Base-by-base conservation (phyloP, 176 grass and related monocot genomes). In the Raddia guianensis region DNA sequence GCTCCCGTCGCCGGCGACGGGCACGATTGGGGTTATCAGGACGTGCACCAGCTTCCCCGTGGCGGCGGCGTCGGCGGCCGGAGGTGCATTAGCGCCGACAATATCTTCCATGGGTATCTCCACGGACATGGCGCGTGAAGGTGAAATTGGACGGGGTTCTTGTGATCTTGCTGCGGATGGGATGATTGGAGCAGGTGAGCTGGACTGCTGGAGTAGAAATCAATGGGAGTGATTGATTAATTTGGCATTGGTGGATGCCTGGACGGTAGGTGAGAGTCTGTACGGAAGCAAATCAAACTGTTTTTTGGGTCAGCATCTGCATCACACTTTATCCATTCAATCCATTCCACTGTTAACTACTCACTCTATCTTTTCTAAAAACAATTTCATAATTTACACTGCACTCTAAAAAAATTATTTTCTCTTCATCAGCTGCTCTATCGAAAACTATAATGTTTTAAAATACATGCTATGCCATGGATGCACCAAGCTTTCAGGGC, bases 21-120 rank as follows among this genome's bases (percentile, higher is more conserved):
- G 37, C 2, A 65, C 53, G 5, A 50, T 54, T 4, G 56, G 74
- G 9, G 70, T 75, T 49, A 88, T 70, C 7, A 84, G 75, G 11
- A 88, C 65, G 5, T 65, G 69, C 34, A 56, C 13, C 2, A 80
- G 5, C 51, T 61, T 70, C 32, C 1, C 47, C 6, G 0, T 19
- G 19, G 14, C 73, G 42, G 65, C 2, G 0, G 15, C 27, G 16
- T 54, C 62, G 34, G 77, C 82, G 48, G 60, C 76, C 82, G 61
- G 63, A 9, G 68, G 49, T 20, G 56, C 20, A 8, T 69, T 40
- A 5, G 4, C 42, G 40, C 54, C 45, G 21, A 74, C 50, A 3
- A 0, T 16, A 77, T 75, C 27, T 27, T 27, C 71, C 48, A 80
- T 46, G 48, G 11, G 19, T 65, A 80, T 80, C 12, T 68, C 49